Conservation (phyloP, 2,329 filamentous ascomycete genomes). For the Pestalotiopsis sp. region DNA sequence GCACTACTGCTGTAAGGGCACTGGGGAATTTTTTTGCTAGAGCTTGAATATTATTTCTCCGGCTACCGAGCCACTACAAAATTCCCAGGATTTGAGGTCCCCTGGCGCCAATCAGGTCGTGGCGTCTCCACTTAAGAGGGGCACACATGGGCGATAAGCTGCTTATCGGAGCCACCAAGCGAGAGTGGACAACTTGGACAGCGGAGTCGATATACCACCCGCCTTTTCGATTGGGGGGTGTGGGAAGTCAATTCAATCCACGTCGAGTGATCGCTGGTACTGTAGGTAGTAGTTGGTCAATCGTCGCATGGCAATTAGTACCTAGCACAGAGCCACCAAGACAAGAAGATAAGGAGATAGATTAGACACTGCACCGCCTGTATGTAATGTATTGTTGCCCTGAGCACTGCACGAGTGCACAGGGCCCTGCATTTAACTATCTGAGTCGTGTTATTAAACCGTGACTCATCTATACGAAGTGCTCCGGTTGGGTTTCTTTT, state of each 20-base stretch:
- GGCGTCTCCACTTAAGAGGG: slow-evolving; percentile 10
- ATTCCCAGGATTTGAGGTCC: background rate
- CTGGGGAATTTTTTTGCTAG: slow-evolving; percentile 11
- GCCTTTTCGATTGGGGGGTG: background rate
- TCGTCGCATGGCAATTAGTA: background rate
- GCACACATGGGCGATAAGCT: slow-evolving; percentile 1
- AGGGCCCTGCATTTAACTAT: background rate
- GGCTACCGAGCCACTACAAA: slow-evolving; percentile 3
- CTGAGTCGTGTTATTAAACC: background rate
- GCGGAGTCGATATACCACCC: background rate
- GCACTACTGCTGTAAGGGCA: slow-evolving; percentile 1
- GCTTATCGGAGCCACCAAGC: background rate
- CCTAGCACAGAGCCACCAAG: background rate
- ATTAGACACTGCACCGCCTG: background rate
- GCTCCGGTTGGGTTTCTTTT: background rate
- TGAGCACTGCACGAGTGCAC: no score
- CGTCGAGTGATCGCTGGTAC: background rate
- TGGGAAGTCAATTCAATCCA: background rate
- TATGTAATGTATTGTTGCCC: no score
- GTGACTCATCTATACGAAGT: background rate
- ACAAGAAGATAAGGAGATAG: background rate
- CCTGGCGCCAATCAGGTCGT: background rate
- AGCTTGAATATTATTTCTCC: slow-evolving; percentile 13
- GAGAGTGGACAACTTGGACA: background rate
- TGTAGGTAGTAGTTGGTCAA: background rate